Evolutionary conservation across 305 asterid species (phyloP).

Genomic region (Solanum aculeatissimum): DNA sequence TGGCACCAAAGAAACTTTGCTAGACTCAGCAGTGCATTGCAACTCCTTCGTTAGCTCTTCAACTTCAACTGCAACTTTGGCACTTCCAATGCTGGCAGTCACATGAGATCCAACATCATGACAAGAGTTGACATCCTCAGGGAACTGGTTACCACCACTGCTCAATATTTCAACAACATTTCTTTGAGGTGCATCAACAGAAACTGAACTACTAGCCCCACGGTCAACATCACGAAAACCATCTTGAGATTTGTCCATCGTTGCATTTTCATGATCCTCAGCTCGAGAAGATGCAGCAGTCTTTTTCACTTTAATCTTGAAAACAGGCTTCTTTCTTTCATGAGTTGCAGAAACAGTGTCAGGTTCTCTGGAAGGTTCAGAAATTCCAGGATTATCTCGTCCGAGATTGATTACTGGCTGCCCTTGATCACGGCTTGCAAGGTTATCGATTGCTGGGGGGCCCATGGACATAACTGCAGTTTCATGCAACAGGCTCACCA

Average conservation of each 20-base stretch:
- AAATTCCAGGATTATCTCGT: constrained; percentile 9
- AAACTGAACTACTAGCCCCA: constrained; percentile 82
- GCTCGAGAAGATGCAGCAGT: constrained; percentile 55
- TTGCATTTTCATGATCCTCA: constrained; percentile 32
- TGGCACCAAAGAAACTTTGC: constrained; percentile 35
- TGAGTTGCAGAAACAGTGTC: constrained; percentile 43
- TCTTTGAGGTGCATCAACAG: constrained; percentile 71
- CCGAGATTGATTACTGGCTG: constrained; percentile 15
- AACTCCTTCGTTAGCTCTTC: constrained; percentile 62
- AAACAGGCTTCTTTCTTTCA: constrained; percentile 65
- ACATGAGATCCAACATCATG: constrained; percentile 92
- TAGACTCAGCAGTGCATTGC: constrained; percentile 94
- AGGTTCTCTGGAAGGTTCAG: constrained; percentile 31
- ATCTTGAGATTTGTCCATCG: constrained; percentile 32
- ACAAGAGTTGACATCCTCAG: constrained; percentile 74
- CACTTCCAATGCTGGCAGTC: constrained; percentile 92
- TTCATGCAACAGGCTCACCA: not conserved
- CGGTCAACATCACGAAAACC: constrained; percentile 40
- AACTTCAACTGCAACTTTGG: constrained; percentile 46
- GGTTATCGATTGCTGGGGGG: not conserved
- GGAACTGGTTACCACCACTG: constrained; percentile 53
- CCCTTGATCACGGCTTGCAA: constrained; percentile 10
- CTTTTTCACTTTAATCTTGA: constrained; percentile 69
- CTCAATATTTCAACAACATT: constrained; percentile 37
- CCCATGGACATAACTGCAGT: not conserved